phyloP scores from a whole-genome alignment of 352 stramenopile species.

The Phytophthora macrochlamydospora region DNA sequence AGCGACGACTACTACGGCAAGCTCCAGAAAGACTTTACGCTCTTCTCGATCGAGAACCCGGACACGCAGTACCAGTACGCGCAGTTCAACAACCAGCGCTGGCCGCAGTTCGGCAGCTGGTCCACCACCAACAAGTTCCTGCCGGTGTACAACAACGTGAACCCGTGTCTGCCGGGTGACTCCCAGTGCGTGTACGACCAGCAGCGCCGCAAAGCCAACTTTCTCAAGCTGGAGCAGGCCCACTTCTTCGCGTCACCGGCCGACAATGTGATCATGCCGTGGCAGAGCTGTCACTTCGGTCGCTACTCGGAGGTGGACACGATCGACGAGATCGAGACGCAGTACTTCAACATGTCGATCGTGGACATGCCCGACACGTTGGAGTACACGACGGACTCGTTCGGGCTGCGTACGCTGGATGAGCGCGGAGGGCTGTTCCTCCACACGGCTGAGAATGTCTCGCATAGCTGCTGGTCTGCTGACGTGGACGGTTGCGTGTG shows the following conservation, averaged over 20 bases:
- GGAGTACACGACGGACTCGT: background rate
- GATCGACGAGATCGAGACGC: background rate
- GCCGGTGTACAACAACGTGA: conserved; percentile 21
- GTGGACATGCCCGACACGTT: background rate
- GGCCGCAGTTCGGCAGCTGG: background rate
- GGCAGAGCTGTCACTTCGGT: conserved; percentile 36
- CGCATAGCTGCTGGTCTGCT: background rate
- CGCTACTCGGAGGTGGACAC: conserved; percentile 37
- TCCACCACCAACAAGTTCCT: conserved; percentile 6
- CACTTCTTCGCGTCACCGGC: conserved; percentile 48
- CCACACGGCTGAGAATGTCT: background rate
- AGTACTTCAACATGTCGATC: background rate
- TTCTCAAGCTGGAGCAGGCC: conserved; percentile 27
- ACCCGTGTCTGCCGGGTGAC: conserved; percentile 2
- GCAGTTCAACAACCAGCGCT: background rate
- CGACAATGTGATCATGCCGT: conserved; percentile 39
- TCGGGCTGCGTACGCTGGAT: background rate
- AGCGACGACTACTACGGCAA: no score
- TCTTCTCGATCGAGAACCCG: no score
- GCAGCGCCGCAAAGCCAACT: conserved; percentile 31
- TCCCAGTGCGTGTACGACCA: conserved; percentile 11
- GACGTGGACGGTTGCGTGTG: background rate
- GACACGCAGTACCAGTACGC: no score
- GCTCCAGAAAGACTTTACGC: no score
- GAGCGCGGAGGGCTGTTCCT: background rate